These are phyloP conservation scores for Chaetomium globosum DNA, from an alignment of 2,329 filamentous ascomycete genomes.

Conservation along the genomic window DNA sequence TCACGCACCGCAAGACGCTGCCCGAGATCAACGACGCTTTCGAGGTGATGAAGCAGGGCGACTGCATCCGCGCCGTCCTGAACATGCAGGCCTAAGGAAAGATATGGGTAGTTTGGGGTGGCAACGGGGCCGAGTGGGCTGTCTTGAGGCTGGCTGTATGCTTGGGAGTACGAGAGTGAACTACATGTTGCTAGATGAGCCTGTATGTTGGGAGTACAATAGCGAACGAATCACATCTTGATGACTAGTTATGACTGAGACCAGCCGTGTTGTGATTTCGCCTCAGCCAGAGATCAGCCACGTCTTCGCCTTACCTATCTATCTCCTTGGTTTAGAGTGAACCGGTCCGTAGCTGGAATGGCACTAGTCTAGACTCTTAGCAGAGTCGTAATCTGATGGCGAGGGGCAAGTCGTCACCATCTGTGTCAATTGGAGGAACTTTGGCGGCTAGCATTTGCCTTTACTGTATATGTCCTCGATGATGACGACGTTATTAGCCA, in stretches of 20 bases:
- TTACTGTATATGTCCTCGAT: background rate
- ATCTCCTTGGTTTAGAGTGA: no score
- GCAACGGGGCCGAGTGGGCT: background rate
- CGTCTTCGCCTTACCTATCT: no score
- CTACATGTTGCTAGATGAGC: no score
- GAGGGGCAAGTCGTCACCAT: background rate
- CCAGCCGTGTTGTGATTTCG: background rate
- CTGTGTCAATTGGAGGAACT: background rate
- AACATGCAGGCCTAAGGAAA: slow-evolving; percentile 53
- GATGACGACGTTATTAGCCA: background rate
- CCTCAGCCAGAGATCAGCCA: background rate
- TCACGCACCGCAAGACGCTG: slow-evolving; percentile 88
- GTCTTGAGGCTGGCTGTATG: background rate
- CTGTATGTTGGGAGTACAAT: slow-evolving; percentile 11
- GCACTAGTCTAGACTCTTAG: no score
- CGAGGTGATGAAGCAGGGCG: slow-evolving; percentile 89
- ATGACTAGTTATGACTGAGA: background rate
- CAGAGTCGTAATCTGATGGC: background rate
- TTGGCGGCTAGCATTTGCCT: background rate
- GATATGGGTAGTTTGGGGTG: no score
- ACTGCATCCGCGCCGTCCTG: slow-evolving; percentile 95
- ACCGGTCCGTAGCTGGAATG: no score
- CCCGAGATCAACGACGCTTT: slow-evolving; percentile 84
- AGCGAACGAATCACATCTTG: background rate
- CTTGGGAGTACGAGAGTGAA: slow-evolving; percentile 8